Base-by-base conservation (phyloP, 768 basidiomycete genomes). In the Hygrophorus pudorinus region DNA sequence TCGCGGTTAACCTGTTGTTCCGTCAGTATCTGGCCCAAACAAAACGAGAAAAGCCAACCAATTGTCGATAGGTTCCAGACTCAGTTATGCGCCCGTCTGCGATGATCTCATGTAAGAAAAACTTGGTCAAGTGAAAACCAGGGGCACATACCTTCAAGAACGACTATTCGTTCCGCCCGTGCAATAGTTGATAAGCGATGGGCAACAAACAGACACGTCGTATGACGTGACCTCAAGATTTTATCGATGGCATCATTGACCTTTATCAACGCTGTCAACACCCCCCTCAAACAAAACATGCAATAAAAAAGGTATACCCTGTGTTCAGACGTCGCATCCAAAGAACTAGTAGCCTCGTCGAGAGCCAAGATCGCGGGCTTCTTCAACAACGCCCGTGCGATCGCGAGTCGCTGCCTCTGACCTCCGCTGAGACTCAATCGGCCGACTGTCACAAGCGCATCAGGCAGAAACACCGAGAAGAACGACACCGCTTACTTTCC, bases 231-330 rank as follows among this genome's bases (percentile, higher is more conserved):
- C 42, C 75, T 72, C 37, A 96, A 66, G 48, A 94, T 91, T 58
- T 82, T 85, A 58, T 90, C 89, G 38, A 96, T 83, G 3, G 91
- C 91, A 52, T 90, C 81, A 56, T 96, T 92, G 29, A 92, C 85
- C 80, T 27, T 17, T 14, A 21, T 4, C 7, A 28, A 14, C 38
- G 31, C 34, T 27, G 21, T 16, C 29, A 34, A 11, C 21, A 14
- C n/a, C 20, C 1, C 24, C 10, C 16, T n/a, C 27, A 31, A 24
- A 9, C n/a, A 32, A 11, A 38, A 21, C 18, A 30, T 6, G 20
- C 7, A 52, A 10, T 30, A 18, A 18, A 11, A 34, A 37, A 16
- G 5, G 53, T 72, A 38, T 56, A 84, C 85, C 47, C 85, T 72
- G 51, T 85, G 79, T 60, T 93, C 91, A 9, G 87, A 88, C 1